These are phyloP conservation scores for Aspergillus melleus DNA, from an alignment of 2,329 filamentous ascomycete genomes.

Conservation along the genomic window DNA sequence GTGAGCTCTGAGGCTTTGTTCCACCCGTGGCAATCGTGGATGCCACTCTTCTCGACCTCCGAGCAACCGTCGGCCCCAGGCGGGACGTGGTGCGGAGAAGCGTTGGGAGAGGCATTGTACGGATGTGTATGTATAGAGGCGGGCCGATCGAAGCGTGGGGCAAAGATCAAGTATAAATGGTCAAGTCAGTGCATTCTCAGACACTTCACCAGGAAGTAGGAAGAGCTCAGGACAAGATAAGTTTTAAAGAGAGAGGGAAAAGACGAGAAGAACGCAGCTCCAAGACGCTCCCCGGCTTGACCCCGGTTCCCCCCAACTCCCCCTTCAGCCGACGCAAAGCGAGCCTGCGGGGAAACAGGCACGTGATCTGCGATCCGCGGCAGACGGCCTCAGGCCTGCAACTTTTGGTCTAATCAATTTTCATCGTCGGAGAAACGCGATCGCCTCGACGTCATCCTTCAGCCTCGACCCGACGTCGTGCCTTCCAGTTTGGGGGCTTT, in stretches of 20 bases:
- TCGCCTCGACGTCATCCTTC: slow-evolving; percentile 6
- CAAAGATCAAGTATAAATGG: not conserved
- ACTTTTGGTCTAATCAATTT: not conserved
- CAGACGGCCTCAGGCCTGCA: not conserved
- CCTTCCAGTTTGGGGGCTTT: not conserved
- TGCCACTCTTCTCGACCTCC: slow-evolving; percentile 29
- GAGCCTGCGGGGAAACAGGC: slow-evolving; percentile 36
- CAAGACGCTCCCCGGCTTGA: slow-evolving; percentile 7
- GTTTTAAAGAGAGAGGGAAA: not conserved
- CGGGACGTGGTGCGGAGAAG: slow-evolving; percentile 43
- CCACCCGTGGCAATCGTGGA: slow-evolving; percentile 29
- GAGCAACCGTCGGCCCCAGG: slow-evolving; percentile 30
- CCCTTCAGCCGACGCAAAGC: slow-evolving; percentile 39
- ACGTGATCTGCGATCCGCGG: slow-evolving; percentile 16
- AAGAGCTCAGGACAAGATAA: not conserved
- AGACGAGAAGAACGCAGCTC: slow-evolving; percentile 1
- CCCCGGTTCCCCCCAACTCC: slow-evolving; percentile 1
- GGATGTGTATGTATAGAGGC: not conserved
- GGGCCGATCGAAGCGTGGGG: not conserved
- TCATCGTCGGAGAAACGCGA: slow-evolving; percentile 2
- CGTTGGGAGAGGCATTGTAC: slow-evolving; percentile 37
- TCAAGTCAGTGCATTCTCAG: slow-evolving; percentile 7
- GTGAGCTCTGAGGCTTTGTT: slow-evolving; percentile 34
- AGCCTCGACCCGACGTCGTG: not conserved
- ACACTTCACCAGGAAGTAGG: not conserved